Conservation (phyloP, 2,329 filamentous ascomycete species). For the Didymella arachidicola region DNA sequence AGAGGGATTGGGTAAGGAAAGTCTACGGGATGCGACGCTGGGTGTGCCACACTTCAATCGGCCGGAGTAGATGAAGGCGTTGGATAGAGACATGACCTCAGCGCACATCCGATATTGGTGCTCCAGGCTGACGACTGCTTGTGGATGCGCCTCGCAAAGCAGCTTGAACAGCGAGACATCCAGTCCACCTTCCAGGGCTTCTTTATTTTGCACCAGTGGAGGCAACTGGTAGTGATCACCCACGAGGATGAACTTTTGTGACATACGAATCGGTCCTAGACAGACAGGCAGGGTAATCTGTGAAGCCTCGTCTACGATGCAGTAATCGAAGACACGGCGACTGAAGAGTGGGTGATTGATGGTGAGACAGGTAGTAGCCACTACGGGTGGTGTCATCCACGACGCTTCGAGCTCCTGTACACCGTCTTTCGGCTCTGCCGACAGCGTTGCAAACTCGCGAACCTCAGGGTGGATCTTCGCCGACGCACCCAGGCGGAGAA, state of each 20-base stretch:
- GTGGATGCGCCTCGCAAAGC: constrained; percentile 85
- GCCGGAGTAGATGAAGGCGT: constrained; percentile 91
- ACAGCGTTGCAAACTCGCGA: constrained; percentile 81
- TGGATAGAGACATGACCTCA: constrained; percentile 94
- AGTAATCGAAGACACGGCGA: constrained; percentile 93
- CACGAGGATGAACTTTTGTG: constrained; percentile 90
- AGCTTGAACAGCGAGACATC: constrained; percentile 95
- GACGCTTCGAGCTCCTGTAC: constrained; percentile 84
- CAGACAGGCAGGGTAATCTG: constrained; percentile 97
- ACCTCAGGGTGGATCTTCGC: constrained; percentile 91
- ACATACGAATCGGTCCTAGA: constrained; percentile 90
- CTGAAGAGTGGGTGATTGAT: constrained; percentile 89
- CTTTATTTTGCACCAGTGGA: constrained; percentile 90
- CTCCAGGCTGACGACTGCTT: constrained; percentile 87
- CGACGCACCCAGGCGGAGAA: constrained; percentile 83
- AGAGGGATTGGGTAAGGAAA: constrained; percentile 66
- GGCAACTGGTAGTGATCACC: constrained; percentile 97
- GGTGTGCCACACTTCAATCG: constrained; percentile 87
- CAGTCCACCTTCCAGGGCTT: constrained; percentile 83
- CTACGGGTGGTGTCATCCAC: constrained; percentile 86
- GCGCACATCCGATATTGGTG: constrained; percentile 99
- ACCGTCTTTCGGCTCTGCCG: constrained; percentile 73
- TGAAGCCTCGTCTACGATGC: constrained; percentile 96
- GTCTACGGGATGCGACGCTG: constrained; percentile 71
- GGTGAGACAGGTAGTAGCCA: constrained; percentile 93